These are phyloP conservation scores for Geranium incanum DNA, from an alignment of 441 rosid genomes.

Conservation along the genomic window DNA sequence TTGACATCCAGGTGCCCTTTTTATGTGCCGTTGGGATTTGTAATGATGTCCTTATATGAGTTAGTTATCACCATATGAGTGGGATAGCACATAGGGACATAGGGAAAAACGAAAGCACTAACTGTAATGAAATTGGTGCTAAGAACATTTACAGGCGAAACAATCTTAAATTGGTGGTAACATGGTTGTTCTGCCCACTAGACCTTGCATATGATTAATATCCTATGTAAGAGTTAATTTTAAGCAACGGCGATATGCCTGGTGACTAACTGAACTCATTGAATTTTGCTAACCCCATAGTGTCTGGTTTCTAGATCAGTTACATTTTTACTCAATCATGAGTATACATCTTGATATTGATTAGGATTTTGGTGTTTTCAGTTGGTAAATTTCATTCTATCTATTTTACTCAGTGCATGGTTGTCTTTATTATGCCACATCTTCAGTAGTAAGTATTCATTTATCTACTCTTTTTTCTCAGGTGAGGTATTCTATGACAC, in stretches of 20 bases:
- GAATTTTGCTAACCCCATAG: background rate
- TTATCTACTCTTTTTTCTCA: constrained; percentile 24
- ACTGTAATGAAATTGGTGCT: too few species aligned
- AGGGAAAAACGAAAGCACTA: too few species aligned
- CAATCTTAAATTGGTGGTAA: too few species aligned
- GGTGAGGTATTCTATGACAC: constrained; percentile 83
- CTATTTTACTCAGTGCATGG: background rate
- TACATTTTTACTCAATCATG: background rate
- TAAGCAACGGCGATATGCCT: background rate
- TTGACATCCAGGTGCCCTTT: too few species aligned
- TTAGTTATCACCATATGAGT: too few species aligned
- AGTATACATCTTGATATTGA: background rate
- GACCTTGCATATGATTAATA: background rate
- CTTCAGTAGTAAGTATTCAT: background rate
- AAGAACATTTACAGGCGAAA: too few species aligned
- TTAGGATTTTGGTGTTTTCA: background rate
- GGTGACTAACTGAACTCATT: background rate
- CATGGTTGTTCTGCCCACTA: too few species aligned
- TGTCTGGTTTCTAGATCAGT: constrained; percentile 6
- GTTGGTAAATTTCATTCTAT: background rate
- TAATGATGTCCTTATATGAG: too few species aligned
- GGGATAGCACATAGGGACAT: too few species aligned
- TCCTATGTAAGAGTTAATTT: background rate
- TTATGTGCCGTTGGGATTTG: too few species aligned
- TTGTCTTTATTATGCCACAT: background rate